Evolutionary conservation across 495 filamentous ascomycete genomes (phyloP).

Genomic region (Daldinia loculata): DNA sequence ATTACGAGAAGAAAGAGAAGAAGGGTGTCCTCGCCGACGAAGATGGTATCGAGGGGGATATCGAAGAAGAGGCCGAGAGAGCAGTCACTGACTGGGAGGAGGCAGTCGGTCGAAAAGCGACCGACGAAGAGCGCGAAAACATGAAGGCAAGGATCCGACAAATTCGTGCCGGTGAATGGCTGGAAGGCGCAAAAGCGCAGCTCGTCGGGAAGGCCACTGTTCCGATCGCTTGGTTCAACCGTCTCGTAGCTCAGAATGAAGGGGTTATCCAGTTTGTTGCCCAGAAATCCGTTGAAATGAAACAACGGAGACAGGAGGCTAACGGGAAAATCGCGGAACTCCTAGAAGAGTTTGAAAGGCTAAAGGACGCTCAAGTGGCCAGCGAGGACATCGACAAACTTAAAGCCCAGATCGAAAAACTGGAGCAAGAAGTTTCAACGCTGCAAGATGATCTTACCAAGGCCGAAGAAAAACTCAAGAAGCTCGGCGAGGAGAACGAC

Average conservation of each 20-base stretch:
- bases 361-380: background rate
- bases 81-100: slow-evolving; percentile 8
- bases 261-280: slow-evolving; percentile 3
- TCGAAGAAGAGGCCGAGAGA: background rate
- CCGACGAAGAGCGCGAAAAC: slow-evolving; percentile 1
- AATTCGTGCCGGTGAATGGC: slow-evolving; percentile 26
- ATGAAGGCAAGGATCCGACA: slow-evolving; percentile 10
- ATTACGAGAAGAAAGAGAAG: background rate
- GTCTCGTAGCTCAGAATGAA: slow-evolving; percentile 34
- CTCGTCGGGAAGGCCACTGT: slow-evolving; percentile 13
- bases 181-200: slow-evolving; percentile 24
- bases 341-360: background rate
- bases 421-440: background rate
- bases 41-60: background rate
- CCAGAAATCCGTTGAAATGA: background rate
- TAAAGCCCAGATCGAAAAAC: background rate
- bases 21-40: background rate
- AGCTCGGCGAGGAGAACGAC: background rate
- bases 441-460: too few species aligned
- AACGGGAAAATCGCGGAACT: background rate
- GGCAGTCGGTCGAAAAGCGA: background rate
- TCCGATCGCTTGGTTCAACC: slow-evolving; percentile 36
- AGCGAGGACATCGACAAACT: background rate
- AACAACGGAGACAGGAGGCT: background rate
- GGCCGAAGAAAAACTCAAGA: background rate